Evolutionary conservation across 768 basidiomycete species (phyloP).

Genomic region (Pseudohyphozyma bogoriensis): DNA sequence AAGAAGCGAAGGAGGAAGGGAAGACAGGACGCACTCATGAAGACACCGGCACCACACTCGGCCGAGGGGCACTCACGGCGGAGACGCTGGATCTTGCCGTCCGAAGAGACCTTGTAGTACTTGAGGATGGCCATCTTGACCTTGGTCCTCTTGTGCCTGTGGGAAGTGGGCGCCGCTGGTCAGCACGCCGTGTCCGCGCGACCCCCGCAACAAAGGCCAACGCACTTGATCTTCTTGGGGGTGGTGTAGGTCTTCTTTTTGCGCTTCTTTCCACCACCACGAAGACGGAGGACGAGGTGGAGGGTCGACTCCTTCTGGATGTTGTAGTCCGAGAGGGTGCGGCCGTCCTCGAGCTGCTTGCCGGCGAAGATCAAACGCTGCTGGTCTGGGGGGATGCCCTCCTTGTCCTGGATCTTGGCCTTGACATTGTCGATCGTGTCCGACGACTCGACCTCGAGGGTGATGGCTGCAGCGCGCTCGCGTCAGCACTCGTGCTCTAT

Average conservation of each 20-base stretch:
- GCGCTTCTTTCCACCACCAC: constrained; percentile 99
- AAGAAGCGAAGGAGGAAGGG: constrained; percentile 41
- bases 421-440: constrained; percentile 92
- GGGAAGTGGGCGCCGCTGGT: not conserved
- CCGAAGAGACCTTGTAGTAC: constrained; percentile 99
- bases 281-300: constrained; percentile 90
- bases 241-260: constrained; percentile 67
- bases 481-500: constrained; percentile 32
- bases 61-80: constrained; percentile 80
- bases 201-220: no score
- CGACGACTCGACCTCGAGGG: constrained; percentile 81
- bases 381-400: constrained; percentile 85
- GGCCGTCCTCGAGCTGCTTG: constrained; percentile 98
- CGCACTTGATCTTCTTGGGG: constrained; percentile 68
- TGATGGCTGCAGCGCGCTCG: constrained; percentile 44
- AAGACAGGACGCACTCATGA: no score
- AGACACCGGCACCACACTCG: constrained; percentile 46
- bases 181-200: constrained; percentile 51
- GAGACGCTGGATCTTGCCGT: constrained; percentile 98
- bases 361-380: constrained; percentile 98
- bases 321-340: constrained; percentile 89
- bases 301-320: constrained; percentile 99
- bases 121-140: constrained; percentile 97
- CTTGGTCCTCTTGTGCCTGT: not conserved
- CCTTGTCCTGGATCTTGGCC: constrained; percentile 90